These are phyloP conservation scores for Tolypocladium sp. DNA, from an alignment of 2,329 filamentous ascomycete genomes.

Conservation along the genomic window DNA sequence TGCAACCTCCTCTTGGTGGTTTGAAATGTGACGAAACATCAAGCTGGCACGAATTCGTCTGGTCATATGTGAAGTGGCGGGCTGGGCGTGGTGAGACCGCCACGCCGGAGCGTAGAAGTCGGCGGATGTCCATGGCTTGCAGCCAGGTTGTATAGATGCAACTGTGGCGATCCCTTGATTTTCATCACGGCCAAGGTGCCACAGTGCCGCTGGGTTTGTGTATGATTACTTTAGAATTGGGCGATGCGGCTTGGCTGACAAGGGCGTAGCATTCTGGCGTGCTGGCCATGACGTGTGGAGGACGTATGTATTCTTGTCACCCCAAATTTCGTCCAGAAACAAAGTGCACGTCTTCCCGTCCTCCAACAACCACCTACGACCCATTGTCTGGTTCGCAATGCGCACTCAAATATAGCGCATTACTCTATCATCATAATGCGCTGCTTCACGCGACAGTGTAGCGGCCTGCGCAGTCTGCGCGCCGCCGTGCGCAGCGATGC, in stretches of 20 bases:
- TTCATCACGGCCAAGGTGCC: background rate
- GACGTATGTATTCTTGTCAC: background rate
- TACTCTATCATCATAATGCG: constrained; percentile 5
- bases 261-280: background rate
- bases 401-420: background rate
- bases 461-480: constrained; percentile 11
- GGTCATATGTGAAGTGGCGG: background rate
- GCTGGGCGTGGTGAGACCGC: background rate
- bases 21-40: constrained; percentile 33
- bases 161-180: background rate
- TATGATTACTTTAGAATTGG: background rate
- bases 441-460: constrained; percentile 10
- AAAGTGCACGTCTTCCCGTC: background rate
- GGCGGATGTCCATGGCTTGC: background rate
- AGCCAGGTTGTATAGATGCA: background rate
- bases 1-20: constrained; percentile 35
- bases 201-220: background rate
- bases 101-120: background rate
- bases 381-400: background rate
- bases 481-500: constrained; percentile 5
- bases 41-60: constrained; percentile 18
- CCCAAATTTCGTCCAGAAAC: background rate
- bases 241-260: background rate
- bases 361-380: background rate
- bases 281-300: background rate